Evolutionary conservation across 495 filamentous ascomycete species (phyloP).

Genomic region (Pyronema domesticum): DNA sequence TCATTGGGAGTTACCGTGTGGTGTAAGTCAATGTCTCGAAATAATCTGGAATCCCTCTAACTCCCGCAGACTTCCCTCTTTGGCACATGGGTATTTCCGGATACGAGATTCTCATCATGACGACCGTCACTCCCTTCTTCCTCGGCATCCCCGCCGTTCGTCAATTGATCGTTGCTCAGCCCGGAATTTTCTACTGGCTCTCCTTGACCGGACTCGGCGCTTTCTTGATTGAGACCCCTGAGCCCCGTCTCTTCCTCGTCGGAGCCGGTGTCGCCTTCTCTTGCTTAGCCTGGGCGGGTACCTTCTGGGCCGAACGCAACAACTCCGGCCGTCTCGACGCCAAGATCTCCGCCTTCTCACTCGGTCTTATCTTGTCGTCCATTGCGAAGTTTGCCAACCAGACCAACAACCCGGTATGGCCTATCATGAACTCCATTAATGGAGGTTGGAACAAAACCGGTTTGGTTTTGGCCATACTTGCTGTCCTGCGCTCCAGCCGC

Average conservation of each 20-base stretch:
- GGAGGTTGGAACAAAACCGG: conserved; percentile 87
- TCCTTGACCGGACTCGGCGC: conserved; percentile 65
- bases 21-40: conserved; percentile 44
- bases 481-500: conserved; percentile 53
- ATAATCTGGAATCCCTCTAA: conserved; percentile 15
- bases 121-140: conserved; percentile 65
- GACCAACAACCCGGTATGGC: conserved; percentile 98
- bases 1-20: conserved; percentile 74
- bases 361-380: conserved; percentile 69
- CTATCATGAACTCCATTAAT: conserved; percentile 70
- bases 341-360: conserved; percentile 57
- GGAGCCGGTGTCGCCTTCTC: conserved; percentile 60
- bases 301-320: conserved; percentile 57
- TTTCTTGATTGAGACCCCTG: conserved; percentile 56
- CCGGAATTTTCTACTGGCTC: conserved; percentile 51
- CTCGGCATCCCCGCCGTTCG: conserved; percentile 55
- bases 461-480: conserved; percentile 53
- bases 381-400: conserved; percentile 84
- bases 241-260: conserved; percentile 59
- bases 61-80: conserved; percentile 65
- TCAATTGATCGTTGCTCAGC: conserved; percentile 45
- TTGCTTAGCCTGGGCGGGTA: conserved; percentile 67
- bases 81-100: conserved; percentile 99
- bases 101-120: conserved; percentile 77
- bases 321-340: conserved; percentile 60